phyloP scores from a whole-genome alignment of 1,284 basidiomycete species.

The Rhodotorula sp. region DNA sequence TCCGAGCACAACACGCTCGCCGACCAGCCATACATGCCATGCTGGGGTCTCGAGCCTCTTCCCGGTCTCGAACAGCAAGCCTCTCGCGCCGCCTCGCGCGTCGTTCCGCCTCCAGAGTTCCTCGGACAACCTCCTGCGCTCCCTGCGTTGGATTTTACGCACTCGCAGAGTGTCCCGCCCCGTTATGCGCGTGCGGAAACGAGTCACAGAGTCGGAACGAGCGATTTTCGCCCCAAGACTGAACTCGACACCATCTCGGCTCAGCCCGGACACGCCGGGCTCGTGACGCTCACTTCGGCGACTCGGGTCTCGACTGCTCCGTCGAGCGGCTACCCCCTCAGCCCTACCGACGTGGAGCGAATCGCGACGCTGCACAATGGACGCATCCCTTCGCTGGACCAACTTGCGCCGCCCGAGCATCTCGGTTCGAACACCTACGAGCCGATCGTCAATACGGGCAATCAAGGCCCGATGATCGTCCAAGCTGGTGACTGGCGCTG shows the following conservation, averaged over 20 bases:
- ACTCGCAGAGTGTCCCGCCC: background rate
- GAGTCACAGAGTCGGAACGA: background rate
- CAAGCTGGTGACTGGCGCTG: conserved; percentile 50
- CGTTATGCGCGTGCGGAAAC: background rate
- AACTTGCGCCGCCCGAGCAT: conserved; percentile 24
- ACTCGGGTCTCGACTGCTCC: background rate
- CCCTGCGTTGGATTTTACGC: too few species aligned
- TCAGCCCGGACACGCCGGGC: background rate
- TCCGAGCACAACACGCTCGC: background rate
- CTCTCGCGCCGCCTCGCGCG: too few species aligned
- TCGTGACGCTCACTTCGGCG: background rate
- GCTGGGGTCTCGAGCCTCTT: background rate
- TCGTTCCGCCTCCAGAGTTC: too few species aligned
- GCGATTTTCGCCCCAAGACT: background rate
- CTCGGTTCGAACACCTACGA: background rate
- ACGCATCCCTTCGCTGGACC: conserved; percentile 27
- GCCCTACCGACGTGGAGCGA: conserved; percentile 15
- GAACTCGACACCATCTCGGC: background rate
- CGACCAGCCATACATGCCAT: background rate
- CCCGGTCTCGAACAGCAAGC: background rate
- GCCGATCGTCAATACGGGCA: conserved; percentile 45
- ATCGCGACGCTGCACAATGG: conserved; percentile 34
- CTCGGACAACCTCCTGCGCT: too few species aligned
- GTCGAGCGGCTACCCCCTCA: conserved; percentile 19
- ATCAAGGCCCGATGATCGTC: conserved; percentile 48